Evolutionary conservation across 2,329 filamentous ascomycete species (phyloP).

Genomic region (Talaromyces sp.): DNA sequence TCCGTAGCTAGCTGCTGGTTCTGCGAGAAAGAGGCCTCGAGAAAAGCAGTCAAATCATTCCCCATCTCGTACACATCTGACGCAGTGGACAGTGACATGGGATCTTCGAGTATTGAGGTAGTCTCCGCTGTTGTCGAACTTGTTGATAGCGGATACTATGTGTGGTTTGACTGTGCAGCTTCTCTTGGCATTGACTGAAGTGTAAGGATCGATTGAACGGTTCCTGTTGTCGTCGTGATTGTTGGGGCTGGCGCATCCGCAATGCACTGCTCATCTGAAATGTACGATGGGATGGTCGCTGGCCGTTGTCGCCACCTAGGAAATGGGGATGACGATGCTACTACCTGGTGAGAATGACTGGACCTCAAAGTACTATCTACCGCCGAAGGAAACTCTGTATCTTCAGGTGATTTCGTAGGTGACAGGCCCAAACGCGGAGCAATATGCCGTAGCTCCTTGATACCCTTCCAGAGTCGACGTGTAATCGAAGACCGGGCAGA

Average conservation of each 20-base stretch:
- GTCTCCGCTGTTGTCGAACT: neutral
- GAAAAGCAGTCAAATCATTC: neutral
- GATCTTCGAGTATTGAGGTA: neutral
- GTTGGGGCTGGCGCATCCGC: neutral
- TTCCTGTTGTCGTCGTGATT: too few species aligned
- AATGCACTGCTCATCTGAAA: neutral
- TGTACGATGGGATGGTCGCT: neutral
- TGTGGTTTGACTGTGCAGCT: neutral
- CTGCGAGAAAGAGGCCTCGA: neutral
- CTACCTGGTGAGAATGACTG: neutral
- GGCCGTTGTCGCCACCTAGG: neutral
- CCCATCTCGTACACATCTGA: neutral
- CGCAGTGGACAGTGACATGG: neutral
- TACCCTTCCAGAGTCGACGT: conserved; percentile 5
- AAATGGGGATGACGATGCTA: neutral
- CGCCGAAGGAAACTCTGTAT: neutral
- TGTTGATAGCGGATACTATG: neutral
- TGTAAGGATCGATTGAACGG: neutral
- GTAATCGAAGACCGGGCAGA: conserved; percentile 2
- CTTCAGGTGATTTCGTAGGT: neutral
- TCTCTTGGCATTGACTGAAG: neutral
- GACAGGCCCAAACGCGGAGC: conserved; percentile 2
- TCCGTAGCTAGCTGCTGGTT: neutral
- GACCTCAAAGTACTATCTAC: neutral
- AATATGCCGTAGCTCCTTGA: neutral